These are phyloP conservation scores for Nothophaeocryptopus gaeumannii DNA, from an alignment of 2,329 filamentous ascomycete genomes.

Conservation along the genomic window DNA sequence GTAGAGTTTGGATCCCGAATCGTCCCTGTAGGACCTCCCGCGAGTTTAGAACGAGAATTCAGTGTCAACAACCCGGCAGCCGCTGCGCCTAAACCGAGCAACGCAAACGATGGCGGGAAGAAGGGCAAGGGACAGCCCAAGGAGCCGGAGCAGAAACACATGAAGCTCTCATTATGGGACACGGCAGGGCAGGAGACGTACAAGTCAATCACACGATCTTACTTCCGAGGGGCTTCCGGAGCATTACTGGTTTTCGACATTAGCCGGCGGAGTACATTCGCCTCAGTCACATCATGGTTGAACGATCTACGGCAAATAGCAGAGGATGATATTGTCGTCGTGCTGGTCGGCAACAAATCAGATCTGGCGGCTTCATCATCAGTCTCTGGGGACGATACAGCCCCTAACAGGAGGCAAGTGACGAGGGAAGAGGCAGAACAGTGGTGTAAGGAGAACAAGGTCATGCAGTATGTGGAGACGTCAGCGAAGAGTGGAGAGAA, in stretches of 20 bases:
- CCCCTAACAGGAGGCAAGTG: constrained; percentile 71
- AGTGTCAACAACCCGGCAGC: constrained; percentile 51
- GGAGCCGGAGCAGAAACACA: constrained; percentile 62
- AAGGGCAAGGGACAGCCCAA: constrained; percentile 38
- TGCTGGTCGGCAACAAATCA: constrained; percentile 92
- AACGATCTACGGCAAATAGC: constrained; percentile 92
- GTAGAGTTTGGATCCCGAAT: constrained; percentile 94
- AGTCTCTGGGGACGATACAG: constrained; percentile 30
- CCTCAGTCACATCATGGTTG: constrained; percentile 88
- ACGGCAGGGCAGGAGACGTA: constrained; percentile 97
- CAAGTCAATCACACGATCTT: constrained; percentile 90
- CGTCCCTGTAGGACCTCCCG: constrained; percentile 82
- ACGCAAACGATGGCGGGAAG: constrained; percentile 18
- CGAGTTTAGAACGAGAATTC: constrained; percentile 53
- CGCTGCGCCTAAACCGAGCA: constrained; percentile 17
- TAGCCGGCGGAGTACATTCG: constrained; percentile 77
- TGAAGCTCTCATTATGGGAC: constrained; percentile 94
- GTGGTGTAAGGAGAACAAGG: constrained; percentile 81
- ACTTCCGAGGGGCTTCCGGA: constrained; percentile 78
- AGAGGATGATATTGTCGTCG: constrained; percentile 90
- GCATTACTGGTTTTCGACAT: constrained; percentile 94
- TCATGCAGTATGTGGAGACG: constrained; percentile 93
- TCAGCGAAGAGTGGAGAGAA: constrained; percentile 93
- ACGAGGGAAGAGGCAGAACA: constrained; percentile 78
- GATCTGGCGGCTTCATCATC: constrained; percentile 63